Evolutionary conservation across 495 filamentous ascomycete species (phyloP), one percentile per base, ranked within the genome.

Genomic region (Penicillium nucicola): DNA sequence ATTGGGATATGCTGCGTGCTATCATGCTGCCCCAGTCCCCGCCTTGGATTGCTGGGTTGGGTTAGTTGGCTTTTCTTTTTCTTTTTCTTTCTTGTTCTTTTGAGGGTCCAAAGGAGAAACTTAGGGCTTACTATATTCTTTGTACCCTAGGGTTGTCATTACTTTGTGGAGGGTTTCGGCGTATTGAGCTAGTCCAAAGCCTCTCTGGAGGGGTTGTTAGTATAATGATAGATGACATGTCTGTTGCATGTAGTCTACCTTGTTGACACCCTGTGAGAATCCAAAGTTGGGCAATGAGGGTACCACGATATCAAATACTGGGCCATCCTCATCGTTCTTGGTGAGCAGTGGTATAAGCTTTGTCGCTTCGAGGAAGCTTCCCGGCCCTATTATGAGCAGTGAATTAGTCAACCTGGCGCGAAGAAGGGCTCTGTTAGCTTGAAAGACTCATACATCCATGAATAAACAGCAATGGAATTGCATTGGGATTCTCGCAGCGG

Each of bases 261-360:
- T 76, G 35, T 68, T 72, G 2, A 77, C 62, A 0, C 71, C 75
- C 17, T 75, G 66, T 37, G 78, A 84, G 66, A 90, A 91, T 33
- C 84, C 87, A 52, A 88, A 77, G 33, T 89, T 88, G 0, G 87
- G 87, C 19, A 90, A 67, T 9, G 84, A 86, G 3, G 88, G 86
- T 7, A 78, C 83, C 11, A 90, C 73, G 17, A 89, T 71, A 64
- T 89, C 76, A 65, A 90, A 91, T 1, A 79, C 69, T 13, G 82
- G 82, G 5, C 69, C 64, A 28, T 72, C 58, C 17, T 55, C 53
- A 11, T 69, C 58, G 6, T 70, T 62, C 10, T 64, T 50, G 9
- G 76, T 77, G 44, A 91, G 74, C 6, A 78, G 65, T 11, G 78
- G 75, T 32, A 89, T 67, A 18, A 91, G 64, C 39, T 85, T 84